Conservation (phyloP, 345 rosid species). For the Mercurialis annua region DNA sequence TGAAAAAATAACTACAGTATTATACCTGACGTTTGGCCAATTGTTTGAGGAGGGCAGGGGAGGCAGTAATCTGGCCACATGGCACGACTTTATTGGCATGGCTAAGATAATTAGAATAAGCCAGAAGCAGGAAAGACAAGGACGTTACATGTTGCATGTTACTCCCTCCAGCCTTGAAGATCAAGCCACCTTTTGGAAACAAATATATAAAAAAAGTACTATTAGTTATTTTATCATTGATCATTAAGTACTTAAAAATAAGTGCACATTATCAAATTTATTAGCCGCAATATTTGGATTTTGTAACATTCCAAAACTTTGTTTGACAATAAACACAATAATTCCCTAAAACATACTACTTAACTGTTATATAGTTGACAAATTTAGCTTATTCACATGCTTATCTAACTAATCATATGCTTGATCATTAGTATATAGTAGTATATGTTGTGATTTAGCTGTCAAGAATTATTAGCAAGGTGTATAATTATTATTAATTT, state of each 20-base stretch:
- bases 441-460: conserved; percentile 8
- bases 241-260: neutral
- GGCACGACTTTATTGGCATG: conserved; percentile 32
- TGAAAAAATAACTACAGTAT: neutral
- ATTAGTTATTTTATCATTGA: neutral
- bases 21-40: conserved; percentile 35
- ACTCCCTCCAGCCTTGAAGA: conserved; percentile 39
- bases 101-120: conserved; percentile 32
- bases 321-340: neutral
- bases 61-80: conserved; percentile 23
- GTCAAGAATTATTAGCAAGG: neutral
- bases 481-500: neutral
- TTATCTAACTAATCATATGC: neutral
- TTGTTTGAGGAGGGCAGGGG: conserved; percentile 31
- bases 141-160: conserved; percentile 42
- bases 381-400: conserved; percentile 2
- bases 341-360: too few relatives aligned
- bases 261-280: neutral
- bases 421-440: neutral
- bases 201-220: neutral
- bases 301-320: neutral
- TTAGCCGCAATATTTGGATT: neutral
- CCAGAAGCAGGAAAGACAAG: conserved; percentile 32
- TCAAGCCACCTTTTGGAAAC: conserved; percentile 27
- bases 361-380: conserved; percentile 10